Evolutionary conservation across 2,329 filamentous ascomycete genomes (phyloP).

Genomic region (Lachnellula suecica): DNA sequence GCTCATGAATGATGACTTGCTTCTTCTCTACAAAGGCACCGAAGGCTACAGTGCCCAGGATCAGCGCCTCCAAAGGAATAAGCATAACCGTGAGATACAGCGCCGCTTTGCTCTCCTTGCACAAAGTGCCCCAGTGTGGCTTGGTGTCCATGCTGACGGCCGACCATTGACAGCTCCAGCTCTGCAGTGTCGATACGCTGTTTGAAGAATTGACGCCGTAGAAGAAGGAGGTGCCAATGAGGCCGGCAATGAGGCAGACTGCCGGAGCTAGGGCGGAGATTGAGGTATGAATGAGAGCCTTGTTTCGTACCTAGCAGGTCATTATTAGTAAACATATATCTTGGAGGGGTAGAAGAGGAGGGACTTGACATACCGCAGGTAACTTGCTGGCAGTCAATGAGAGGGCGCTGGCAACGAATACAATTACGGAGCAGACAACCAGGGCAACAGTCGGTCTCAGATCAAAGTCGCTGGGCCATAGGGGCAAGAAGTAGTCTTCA

Average conservation of each 20-base stretch:
- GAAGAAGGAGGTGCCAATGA: conserved; percentile 56
- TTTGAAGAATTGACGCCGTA: conserved; percentile 55
- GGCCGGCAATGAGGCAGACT: conserved; percentile 44
- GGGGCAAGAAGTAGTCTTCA: conserved; percentile 48
- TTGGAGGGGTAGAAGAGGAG: background rate
- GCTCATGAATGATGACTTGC: conserved; percentile 20
- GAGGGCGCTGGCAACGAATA: conserved; percentile 47
- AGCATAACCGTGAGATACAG: conserved; percentile 55
- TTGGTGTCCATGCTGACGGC: conserved; percentile 49
- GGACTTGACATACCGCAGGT: conserved; percentile 43
- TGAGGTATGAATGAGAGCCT: conserved; percentile 19
- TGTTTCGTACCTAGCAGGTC: conserved; percentile 40
- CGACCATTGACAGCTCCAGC: conserved; percentile 63
- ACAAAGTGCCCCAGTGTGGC: conserved; percentile 57
- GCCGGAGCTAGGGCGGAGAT: conserved; percentile 39
- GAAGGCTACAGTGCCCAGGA: conserved; percentile 46
- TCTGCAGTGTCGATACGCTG: conserved; percentile 54
- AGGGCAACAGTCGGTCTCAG: conserved; percentile 55
- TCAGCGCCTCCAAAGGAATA: conserved; percentile 53
- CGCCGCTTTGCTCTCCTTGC: conserved; percentile 53
- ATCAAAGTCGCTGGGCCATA: conserved; percentile 60
- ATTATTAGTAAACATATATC: conserved; percentile 1
- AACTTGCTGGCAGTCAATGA: conserved; percentile 50
- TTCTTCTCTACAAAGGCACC: conserved; percentile 47
- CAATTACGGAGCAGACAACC: conserved; percentile 49